phyloP scores from a whole-genome alignment of 192 early-diverging fungal genomes.

The Backusella luteola region DNA sequence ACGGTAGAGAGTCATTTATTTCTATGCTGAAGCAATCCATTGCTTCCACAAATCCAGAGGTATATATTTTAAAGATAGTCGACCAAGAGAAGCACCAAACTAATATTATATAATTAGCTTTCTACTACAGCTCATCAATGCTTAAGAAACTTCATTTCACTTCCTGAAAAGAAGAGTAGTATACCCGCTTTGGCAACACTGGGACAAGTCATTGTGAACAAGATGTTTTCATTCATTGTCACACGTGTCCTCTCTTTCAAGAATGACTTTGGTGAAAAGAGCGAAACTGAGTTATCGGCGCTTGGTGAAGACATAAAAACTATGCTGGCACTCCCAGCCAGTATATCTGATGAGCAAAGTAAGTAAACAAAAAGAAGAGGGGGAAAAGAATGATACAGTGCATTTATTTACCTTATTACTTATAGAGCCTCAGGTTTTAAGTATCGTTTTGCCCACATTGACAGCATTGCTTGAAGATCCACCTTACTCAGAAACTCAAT shows the following conservation, averaged over 20 bases:
- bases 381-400: not conserved
- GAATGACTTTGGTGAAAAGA: not conserved
- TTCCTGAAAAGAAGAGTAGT: conserved; percentile 30
- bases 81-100: not conserved
- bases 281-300: conserved; percentile 29
- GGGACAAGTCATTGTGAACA: conserved; percentile 28
- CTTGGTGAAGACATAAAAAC: conserved; percentile 52
- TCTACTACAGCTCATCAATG: conserved; percentile 39
- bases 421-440: conserved; percentile 35
- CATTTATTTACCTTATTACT: not conserved
- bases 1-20: conserved; percentile 14
- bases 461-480: conserved; percentile 38
- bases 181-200: conserved; percentile 13
- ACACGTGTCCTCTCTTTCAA: conserved; percentile 24
- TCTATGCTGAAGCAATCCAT: conserved; percentile 18
- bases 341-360: conserved; percentile 41
- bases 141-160: conserved; percentile 33
- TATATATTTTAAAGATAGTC: not conserved
- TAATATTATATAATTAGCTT: conserved; percentile 19
- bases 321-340: conserved; percentile 38
- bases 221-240: conserved; percentile 32
- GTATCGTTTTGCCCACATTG: conserved; percentile 47
- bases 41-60: conserved; percentile 12
- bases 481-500: conserved; percentile 5
- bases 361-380: conserved; percentile 8